Conservation (phyloP, 768 basidiomycete genomes). For the Infundibulicybe gibba region DNA sequence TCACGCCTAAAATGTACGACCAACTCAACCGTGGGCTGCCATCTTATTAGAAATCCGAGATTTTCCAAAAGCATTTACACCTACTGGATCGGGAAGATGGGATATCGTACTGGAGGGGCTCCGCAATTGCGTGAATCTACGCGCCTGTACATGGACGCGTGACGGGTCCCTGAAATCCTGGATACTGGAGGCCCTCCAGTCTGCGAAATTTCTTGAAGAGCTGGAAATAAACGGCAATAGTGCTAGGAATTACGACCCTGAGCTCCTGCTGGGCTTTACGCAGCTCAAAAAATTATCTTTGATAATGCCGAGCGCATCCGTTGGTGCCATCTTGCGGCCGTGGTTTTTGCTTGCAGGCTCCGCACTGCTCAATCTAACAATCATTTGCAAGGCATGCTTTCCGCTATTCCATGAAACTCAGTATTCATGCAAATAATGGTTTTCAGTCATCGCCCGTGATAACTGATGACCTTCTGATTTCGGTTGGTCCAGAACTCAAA, state of each 20-base stretch:
- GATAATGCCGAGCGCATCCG: conserved; percentile 67
- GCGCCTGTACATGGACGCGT: conserved; percentile 74
- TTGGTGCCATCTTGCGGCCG: conserved; percentile 42
- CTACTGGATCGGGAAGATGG: conserved; percentile 28
- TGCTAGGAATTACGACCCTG: conserved; percentile 52
- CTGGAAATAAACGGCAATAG: conserved; percentile 73
- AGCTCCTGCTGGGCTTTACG: conserved; percentile 45
- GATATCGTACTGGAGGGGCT: conserved; percentile 46
- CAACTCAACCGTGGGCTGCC: background rate
- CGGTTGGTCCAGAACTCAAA: conserved; percentile 44
- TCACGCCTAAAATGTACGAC: background rate
- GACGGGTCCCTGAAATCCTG: conserved; percentile 66
- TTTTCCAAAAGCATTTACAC: conserved; percentile 54
- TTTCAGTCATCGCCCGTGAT: conserved; percentile 53
- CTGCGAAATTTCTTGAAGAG: conserved; percentile 39
- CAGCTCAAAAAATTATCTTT: conserved; percentile 54
- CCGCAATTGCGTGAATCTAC: conserved; percentile 57
- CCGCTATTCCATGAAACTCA: background rate
- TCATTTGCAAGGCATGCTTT: conserved; percentile 64
- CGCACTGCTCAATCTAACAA: conserved; percentile 52
- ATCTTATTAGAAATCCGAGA: conserved; percentile 60
- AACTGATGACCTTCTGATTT: conserved; percentile 51
- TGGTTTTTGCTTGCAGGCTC: conserved; percentile 47
- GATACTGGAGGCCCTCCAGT: conserved; percentile 50
- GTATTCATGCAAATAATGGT: background rate